Base-by-base conservation (phyloP, 2,329 filamentous ascomycete species). In the Chaetothyriales sp. region DNA sequence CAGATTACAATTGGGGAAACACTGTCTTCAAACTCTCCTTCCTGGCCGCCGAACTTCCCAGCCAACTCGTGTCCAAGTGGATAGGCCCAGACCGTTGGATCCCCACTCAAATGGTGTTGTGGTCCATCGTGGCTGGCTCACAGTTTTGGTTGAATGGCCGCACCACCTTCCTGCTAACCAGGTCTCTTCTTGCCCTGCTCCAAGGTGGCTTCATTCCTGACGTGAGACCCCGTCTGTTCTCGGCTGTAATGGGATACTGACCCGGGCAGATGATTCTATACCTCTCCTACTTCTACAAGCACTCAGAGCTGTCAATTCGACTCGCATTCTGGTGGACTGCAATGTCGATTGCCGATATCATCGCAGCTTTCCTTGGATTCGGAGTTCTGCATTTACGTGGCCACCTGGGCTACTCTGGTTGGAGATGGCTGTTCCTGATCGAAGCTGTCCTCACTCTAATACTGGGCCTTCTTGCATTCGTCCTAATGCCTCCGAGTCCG, bases 81-180 rank as follows among this genome's bases (percentile, higher is more conserved):
- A 62, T 78, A 50, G 78, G 75, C 0, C 76, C 76, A 0, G 77
- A 81, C 55, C 70, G 74, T 22, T 81, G 77, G 77, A 80, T 81
- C 48, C 79, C 78, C 0, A 65, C 75, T 49, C 77, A 79, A 59
- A 78, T 82, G 68, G 65, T 73, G 4, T 67, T 73, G 2, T 80
- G 76, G 77, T 77, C 73, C 57, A 57, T 78, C 3, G 72, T 80
- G 5, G 73, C 77, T 0, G 64, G 67, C 8, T 67, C 66, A 51
- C 77, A 79, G 60, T 73, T 73, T 4, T 75, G 73, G 10, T 65
- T 77, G 3, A 69, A 70, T 33, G 76, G 72, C 0, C 69, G 66
- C 25, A 64, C 63, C 1, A 58, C 61, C 1, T 72, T 68, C 57
- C 74, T 67, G 28, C 66, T 66, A 5, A 71, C 67, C 54, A 65